Conservation (phyloP, 202 grass and related monocot species). For the Setaria viridis region DNA sequence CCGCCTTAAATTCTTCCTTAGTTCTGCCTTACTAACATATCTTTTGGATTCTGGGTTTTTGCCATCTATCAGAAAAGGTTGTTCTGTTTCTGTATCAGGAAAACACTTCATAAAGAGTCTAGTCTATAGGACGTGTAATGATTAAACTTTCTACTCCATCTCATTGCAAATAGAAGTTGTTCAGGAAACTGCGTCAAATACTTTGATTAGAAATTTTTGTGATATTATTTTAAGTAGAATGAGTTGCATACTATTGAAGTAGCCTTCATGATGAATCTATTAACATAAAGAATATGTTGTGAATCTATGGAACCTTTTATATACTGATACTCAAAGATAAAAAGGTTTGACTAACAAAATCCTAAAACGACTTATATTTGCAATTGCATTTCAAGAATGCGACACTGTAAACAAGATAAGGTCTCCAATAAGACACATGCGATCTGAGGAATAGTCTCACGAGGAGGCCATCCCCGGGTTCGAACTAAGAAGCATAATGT, state of each 20-base stretch:
- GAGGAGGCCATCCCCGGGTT: not conserved
- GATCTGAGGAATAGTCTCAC: not conserved
- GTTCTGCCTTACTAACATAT: constrained; percentile 70
- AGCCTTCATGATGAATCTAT: constrained; percentile 16
- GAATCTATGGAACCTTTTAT: not conserved
- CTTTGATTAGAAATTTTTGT: not conserved
- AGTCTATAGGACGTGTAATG: constrained; percentile 4
- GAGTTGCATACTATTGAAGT: not conserved
- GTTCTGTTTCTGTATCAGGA: constrained; percentile 21
- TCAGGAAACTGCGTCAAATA: constrained; percentile 1
- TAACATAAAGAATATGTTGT: not conserved
- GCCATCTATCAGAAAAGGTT: constrained; percentile 42
- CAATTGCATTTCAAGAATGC: not conserved
- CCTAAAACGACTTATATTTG: not conserved
- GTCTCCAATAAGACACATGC: not conserved
- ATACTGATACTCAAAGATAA: not conserved
- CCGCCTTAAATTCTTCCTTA: constrained; percentile 67
- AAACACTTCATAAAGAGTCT: not conserved
- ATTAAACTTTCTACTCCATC: not conserved
- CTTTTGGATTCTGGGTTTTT: constrained; percentile 47
- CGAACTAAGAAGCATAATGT: constrained; percentile 9
- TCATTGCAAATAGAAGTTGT: not conserved
- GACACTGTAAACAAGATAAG: not conserved
- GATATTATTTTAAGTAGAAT: constrained; percentile 4
- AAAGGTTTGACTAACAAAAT: not conserved